Evolutionary conservation across 2,329 filamentous ascomycete genomes (phyloP), one percentile per base, ranked within the genome.

Genomic region (Sphaerulina musiva): DNA sequence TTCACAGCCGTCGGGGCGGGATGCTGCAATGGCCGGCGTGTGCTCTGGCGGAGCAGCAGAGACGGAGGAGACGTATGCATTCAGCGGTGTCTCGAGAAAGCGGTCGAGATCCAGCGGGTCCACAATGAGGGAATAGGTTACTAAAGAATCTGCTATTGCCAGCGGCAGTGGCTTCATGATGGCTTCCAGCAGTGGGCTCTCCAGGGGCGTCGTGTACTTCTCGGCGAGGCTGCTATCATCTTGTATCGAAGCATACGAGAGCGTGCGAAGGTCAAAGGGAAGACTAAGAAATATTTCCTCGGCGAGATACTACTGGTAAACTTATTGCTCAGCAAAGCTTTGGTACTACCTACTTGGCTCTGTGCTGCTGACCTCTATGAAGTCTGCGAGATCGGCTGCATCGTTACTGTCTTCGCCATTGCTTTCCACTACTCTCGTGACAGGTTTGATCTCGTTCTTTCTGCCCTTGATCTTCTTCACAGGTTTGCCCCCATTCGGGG

Each of bases 371-470:
- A 82, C 80, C 62, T 91, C 84, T 51, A 87, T 83, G 70, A 95
- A 95, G 1, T 95, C 89, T 26, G 82, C 80, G 20, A 93, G 72
- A 51, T 91, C 87, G 61, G 86, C 84, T 4, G 80, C 80, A 61
- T 81, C 74, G 14, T 70, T 65, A 8, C 58, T 60, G 9, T 53
- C 59, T 38, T 58, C 52, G 12, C 57, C 58, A 14, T 47, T 34
- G 43, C 36, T 46, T 10, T 34, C 29, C 31, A 23, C 42, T 17
- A 20, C 14, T 14, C 41, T 55, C 45, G 29, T 45, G 8, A 68
- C 64, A 7, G 68, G 65, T 54, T 70, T 73, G 57, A 72, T 72
- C 50, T 67, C 68, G 59, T 67, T 70, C 61, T 70, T 71, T n/a
- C 69, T 60, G 2, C 68, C 68, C 53, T 71, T 73, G 2, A 74